Evolutionary conservation across 495 filamentous ascomycete species (phyloP).

Genomic region (Podospora sp.): DNA sequence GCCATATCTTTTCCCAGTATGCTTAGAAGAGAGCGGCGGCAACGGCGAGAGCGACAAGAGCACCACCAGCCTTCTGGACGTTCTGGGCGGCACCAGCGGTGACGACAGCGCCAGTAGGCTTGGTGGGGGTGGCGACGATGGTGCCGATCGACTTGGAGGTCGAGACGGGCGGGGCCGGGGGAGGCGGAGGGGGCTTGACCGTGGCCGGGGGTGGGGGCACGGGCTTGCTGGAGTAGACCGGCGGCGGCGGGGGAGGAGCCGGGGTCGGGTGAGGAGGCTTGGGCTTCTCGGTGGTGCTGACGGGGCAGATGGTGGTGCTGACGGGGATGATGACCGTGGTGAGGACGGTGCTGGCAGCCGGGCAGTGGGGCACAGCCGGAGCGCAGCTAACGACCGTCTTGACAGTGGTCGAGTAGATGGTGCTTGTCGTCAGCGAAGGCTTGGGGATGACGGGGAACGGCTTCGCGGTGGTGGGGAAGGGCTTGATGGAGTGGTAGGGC

Average conservation of each 20-base stretch:
- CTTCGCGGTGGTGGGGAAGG: constrained; percentile 8
- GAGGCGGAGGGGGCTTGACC: constrained; percentile 18
- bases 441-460: constrained; percentile 9
- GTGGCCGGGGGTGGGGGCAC: constrained; percentile 19
- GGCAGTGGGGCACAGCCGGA: constrained; percentile 31
- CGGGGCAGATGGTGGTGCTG: constrained; percentile 43
- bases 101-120: constrained; percentile 21
- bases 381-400: constrained; percentile 37
- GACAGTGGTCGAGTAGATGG: constrained; percentile 34
- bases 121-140: constrained; percentile 20
- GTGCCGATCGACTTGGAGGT: constrained; percentile 26
- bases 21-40: constrained; percentile 36
- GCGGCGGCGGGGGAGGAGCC: constrained; percentile 29
- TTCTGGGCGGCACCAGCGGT: constrained; percentile 37
- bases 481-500: background rate
- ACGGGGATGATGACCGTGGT: constrained; percentile 39
- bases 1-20: background rate
- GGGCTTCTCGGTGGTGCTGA: constrained; percentile 27
- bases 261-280: constrained; percentile 17
- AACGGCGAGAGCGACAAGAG: constrained; percentile 37
- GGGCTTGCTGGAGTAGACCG: constrained; percentile 20
- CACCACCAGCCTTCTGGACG: constrained; percentile 37
- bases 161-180: constrained; percentile 17
- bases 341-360: constrained; percentile 37
- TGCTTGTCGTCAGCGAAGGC: constrained; percentile 37